These are phyloP conservation scores for Ciborinia camelliae DNA, from an alignment of 2,329 filamentous ascomycete genomes.

Conservation along the genomic window DNA sequence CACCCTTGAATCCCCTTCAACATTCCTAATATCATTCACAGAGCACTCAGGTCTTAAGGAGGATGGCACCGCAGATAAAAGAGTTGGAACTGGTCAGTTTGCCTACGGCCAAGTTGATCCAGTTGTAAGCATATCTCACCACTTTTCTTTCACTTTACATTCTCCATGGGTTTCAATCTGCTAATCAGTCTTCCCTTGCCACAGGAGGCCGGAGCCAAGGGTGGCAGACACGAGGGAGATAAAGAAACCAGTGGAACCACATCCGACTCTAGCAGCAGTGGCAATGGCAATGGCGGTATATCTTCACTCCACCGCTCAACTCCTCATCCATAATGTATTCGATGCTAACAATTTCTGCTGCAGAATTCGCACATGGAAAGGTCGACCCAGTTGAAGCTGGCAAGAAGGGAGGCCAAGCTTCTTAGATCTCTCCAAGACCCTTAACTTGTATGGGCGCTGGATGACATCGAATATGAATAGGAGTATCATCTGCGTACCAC, in stretches of 20 bases:
- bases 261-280: not conserved
- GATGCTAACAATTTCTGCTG: not conserved
- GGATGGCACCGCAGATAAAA: slow-evolving; percentile 43
- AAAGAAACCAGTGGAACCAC: not conserved
- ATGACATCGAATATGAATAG: not conserved
- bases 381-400: slow-evolving; percentile 43
- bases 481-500: not conserved
- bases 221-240: not conserved
- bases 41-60: slow-evolving; percentile 44
- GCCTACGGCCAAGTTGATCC: slow-evolving; percentile 9
- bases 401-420: slow-evolving; percentile 39
- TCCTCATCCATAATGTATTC: not conserved
- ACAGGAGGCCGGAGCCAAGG: not conserved
- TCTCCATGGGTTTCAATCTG: not conserved
- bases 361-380: slow-evolving; percentile 42
- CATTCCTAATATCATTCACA: slow-evolving; percentile 21
- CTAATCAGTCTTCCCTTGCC: not conserved
- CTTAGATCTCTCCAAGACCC: not conserved
- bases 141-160: slow-evolving; percentile 6
- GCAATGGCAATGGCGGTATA: slow-evolving; percentile 1
- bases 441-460: not conserved
- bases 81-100: slow-evolving; percentile 39
- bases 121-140: not conserved
- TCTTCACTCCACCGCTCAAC: not conserved
- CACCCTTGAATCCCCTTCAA: not conserved